A percentile compares a stretch with the other conserved stretches of the same genome.
Conservation (phyloP, 495 filamentous ascomycete species). For the Aspergillus ostianus region DNA sequence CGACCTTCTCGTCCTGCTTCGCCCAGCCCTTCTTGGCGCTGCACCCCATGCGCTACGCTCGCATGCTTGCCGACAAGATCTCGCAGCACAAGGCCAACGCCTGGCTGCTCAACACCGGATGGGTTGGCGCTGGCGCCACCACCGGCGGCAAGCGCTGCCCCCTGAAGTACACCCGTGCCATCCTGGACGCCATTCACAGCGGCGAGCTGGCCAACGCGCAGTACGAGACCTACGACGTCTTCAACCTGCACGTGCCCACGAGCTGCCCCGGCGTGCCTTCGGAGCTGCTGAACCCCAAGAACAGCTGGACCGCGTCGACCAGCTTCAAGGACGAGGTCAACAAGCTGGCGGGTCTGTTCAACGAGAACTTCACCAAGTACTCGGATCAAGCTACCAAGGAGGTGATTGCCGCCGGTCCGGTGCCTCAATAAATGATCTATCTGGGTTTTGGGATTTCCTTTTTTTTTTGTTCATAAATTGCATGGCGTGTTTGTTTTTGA, state of each 20-base stretch:
- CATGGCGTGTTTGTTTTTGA: constrained; percentile 30
- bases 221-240: constrained; percentile 93
- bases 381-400: constrained; percentile 80
- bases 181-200: constrained; percentile 95
- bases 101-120: constrained; percentile 98
- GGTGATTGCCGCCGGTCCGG: constrained; percentile 48
- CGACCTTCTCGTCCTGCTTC: constrained; percentile 99
- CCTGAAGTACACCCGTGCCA: constrained; percentile 97
- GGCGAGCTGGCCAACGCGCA: constrained; percentile 88
- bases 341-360: constrained; percentile 84
- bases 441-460: constrained; percentile 13
- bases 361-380: constrained; percentile 98
- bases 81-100: constrained; percentile 91
- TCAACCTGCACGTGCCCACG: constrained; percentile 93
- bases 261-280: constrained; percentile 79
- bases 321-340: constrained; percentile 83
- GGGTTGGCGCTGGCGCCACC: constrained; percentile 93
- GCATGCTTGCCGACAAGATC: constrained; percentile 98
- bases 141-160: constrained; percentile 98
- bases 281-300: constrained; percentile 92
- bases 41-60: constrained; percentile 98
- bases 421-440: constrained; percentile 20
- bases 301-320: constrained; percentile 77
- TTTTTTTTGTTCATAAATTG: constrained; percentile 21
- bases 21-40: constrained; percentile 98